A percentile compares a stretch with the other conserved stretches of the same genome.
Evolutionary conservation across 495 filamentous ascomycete genomes (phyloP).

Genomic region (Penicillium simplicissimum): DNA sequence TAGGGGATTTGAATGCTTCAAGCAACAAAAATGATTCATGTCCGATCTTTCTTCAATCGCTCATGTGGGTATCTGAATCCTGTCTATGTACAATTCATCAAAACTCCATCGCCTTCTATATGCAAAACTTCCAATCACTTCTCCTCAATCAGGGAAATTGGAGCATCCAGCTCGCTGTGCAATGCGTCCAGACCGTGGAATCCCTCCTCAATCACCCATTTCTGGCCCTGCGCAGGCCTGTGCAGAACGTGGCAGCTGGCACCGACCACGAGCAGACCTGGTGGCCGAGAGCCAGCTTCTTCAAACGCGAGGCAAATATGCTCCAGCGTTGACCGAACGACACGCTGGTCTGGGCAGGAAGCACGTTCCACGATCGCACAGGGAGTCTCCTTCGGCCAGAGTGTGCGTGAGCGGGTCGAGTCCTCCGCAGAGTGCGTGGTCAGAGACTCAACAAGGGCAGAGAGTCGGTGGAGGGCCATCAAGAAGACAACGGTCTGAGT

Average conservation of each 20-base stretch:
- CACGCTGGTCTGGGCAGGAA: conserved; percentile 89
- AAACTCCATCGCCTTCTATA: conserved; percentile 15
- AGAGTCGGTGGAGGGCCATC: conserved; percentile 90
- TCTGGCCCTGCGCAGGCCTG: conserved; percentile 46
- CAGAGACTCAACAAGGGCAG: conserved; percentile 65
- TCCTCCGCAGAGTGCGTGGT: conserved; percentile 39
- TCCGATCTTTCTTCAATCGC: neutral
- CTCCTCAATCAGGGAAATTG: conserved; percentile 13
- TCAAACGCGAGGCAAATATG: conserved; percentile 82
- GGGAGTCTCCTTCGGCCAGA: conserved; percentile 63
- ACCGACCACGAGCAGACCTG: conserved; percentile 88
- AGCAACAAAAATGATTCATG: neutral
- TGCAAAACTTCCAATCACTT: conserved; percentile 12
- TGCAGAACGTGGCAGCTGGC: conserved; percentile 77
- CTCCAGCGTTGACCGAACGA: conserved; percentile 81
- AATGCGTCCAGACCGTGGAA: conserved; percentile 65
- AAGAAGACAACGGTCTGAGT: conserved; percentile 89
- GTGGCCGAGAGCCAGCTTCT: conserved; percentile 84
- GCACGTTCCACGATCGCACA: conserved; percentile 95
- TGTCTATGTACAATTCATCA: conserved; percentile 26
- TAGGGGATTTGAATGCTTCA: neutral
- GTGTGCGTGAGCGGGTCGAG: conserved; percentile 21
- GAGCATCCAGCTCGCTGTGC: conserved; percentile 26
- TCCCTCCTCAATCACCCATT: conserved; percentile 90
- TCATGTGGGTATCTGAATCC: conserved; percentile 25